Conservation (phyloP, 106 monocot genomes). For the Chionographis japonica region DNA sequence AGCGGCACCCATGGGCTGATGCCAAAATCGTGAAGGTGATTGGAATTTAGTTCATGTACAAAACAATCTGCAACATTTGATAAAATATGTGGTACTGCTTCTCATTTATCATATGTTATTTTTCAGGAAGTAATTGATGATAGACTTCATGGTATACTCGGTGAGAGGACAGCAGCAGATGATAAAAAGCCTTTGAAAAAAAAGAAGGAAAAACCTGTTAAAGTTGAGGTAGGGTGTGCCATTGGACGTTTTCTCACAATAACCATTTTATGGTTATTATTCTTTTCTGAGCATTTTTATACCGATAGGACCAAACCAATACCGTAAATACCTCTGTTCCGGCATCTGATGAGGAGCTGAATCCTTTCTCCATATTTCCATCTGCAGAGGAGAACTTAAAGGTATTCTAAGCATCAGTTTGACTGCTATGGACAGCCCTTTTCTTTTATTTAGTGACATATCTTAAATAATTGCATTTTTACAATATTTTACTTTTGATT, state of each 20-base stretch:
- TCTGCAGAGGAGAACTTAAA: conserved; percentile 78
- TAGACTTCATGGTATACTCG: conserved; percentile 56
- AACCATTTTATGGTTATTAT: conserved; percentile 3
- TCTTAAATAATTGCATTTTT: background rate
- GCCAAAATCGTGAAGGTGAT: conserved; percentile 90
- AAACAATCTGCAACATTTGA: background rate
- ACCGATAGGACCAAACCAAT: conserved; percentile 34
- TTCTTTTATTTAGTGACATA: background rate
- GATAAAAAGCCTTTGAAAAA: conserved; percentile 84
- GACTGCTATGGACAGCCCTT: background rate
- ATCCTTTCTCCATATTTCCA: conserved; percentile 94
- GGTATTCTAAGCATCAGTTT: conserved; percentile 27
- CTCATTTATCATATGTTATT: conserved; percentile 1
- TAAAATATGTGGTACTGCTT: background rate
- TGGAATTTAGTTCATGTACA: background rate
- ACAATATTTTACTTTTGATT: background rate
- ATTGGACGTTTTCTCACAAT: background rate
- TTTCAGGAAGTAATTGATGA: conserved; percentile 78
- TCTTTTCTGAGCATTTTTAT: conserved; percentile 1
- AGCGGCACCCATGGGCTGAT: conserved; percentile 85
- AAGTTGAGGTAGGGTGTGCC: conserved; percentile 49
- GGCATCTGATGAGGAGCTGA: conserved; percentile 66
- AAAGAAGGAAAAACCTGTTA: conserved; percentile 86
- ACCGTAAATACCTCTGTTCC: conserved; percentile 8
- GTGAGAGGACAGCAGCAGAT: conserved; percentile 89